Conservation (phyloP, 805 yeast species). For the Monosporozyma yasuniensis region DNA sequence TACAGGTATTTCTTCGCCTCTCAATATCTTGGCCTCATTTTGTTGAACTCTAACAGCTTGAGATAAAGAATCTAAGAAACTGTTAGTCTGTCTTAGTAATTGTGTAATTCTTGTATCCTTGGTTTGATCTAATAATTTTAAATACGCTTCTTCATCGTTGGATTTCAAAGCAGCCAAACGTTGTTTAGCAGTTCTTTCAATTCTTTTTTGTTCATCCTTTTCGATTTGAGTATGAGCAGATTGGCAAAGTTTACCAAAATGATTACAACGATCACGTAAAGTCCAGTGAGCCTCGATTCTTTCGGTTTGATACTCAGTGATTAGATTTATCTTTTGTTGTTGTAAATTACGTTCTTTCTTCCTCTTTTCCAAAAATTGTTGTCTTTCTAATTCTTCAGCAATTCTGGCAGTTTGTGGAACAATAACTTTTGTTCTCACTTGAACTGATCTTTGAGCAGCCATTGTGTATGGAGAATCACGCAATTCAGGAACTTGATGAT, state of each 20-base stretch:
- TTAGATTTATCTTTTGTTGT: constrained; percentile 36
- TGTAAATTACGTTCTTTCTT: constrained; percentile 44
- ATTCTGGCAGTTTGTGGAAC: constrained; percentile 67
- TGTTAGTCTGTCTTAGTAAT: constrained; percentile 80
- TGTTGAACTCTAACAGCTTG: constrained; percentile 89
- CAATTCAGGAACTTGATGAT: constrained; percentile 43
- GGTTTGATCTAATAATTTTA: constrained; percentile 89
- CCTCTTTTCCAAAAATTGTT: constrained; percentile 53
- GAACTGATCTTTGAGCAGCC: constrained; percentile 61
- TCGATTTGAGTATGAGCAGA: constrained; percentile 39
- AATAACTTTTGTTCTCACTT: constrained; percentile 58
- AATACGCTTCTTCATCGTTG: constrained; percentile 95
- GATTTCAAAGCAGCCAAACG: constrained; percentile 94
- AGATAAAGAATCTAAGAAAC: constrained; percentile 82
- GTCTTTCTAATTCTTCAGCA: constrained; percentile 68
- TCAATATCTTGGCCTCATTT: constrained; percentile 43
- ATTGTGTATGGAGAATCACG: constrained; percentile 46
- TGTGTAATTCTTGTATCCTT: constrained; percentile 97
- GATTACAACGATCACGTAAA: constrained; percentile 23
- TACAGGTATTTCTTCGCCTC: constrained; percentile 6
- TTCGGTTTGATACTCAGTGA: constrained; percentile 29
- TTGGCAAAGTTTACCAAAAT: constrained; percentile 23
- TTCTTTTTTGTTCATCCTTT: constrained; percentile 79
- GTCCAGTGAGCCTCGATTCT: constrained; percentile 20
- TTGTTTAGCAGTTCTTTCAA: constrained; percentile 90